These are phyloP conservation scores for Blastocrithidia nonstop DNA, from an alignment of 208 protist species.

Conservation along the genomic window DNA sequence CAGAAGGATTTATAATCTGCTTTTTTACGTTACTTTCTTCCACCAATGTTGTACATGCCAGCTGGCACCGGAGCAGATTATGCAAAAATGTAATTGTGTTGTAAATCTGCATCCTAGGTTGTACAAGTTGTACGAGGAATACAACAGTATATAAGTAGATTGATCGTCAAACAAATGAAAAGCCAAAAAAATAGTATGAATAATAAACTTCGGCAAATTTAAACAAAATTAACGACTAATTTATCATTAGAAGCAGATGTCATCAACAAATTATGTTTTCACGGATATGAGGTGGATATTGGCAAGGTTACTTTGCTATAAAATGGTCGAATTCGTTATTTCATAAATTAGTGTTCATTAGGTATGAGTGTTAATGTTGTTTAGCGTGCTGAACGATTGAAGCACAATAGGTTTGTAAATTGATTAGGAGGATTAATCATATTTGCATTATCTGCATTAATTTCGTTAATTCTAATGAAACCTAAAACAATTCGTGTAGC, in stretches of 20 bases:
- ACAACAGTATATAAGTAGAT: conserved; percentile 1
- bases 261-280: not conserved
- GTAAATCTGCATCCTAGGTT: conserved; percentile 16
- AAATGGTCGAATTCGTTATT: conserved; percentile 35
- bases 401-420: conserved; percentile 14
- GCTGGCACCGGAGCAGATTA: conserved; percentile 65
- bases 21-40: conserved; percentile 18
- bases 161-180: not conserved
- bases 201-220: no score
- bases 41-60: conserved; percentile 40
- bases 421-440: conserved; percentile 25
- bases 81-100: conserved; percentile 48
- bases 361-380: conserved; percentile 76
- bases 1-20: not conserved
- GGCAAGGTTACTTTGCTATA: conserved; percentile 54
- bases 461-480: conserved; percentile 28
- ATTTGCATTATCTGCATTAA: conserved; percentile 29
- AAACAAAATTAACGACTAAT: no score
- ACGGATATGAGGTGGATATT: conserved; percentile 36
- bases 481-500: conserved; percentile 33
- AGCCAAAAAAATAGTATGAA: not conserved
- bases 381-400: conserved; percentile 30
- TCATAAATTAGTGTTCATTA: conserved; percentile 72
- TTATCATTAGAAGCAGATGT: not conserved
- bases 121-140: conserved; percentile 10